Evolutionary conservation across 768 basidiomycete genomes (phyloP).

Genomic region (Leccinellum rugosiceps): DNA sequence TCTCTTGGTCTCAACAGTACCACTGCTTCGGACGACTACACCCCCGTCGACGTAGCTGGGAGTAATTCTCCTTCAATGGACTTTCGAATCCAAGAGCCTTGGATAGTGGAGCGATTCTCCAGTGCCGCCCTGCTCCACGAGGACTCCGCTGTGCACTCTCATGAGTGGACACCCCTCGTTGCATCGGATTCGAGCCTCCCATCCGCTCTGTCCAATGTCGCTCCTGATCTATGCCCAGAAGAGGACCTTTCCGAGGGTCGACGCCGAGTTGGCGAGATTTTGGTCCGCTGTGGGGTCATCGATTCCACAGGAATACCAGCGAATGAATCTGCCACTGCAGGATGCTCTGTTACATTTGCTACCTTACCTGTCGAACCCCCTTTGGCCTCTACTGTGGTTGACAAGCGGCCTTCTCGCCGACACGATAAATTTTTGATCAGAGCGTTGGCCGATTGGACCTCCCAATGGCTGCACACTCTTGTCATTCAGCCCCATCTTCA

Average conservation of each 20-base stretch:
- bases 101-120: neutral
- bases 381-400: neutral
- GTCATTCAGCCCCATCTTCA: constrained; percentile 21
- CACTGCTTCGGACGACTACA: neutral
- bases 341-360: neutral
- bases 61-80: constrained; percentile 5
- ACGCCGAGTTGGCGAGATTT: constrained; percentile 16
- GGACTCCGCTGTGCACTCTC: neutral
- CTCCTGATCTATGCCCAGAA: neutral
- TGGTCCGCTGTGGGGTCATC: constrained; percentile 21
- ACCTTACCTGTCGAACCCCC: neutral
- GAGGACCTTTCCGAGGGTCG: constrained; percentile 17
- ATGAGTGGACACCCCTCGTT: constrained; percentile 3
- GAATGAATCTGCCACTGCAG: neutral
- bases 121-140: neutral
- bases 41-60: neutral
- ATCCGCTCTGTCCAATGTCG: neutral
- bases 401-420: neutral
- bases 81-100: neutral
- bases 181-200: constrained; percentile 1
- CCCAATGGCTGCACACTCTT: constrained; percentile 24
- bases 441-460: constrained; percentile 25
- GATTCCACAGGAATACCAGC: neutral
- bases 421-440: constrained; percentile 4
- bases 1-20: constrained; percentile 9